Evolutionary conservation across 352 stramenopile species (phyloP), one percentile per base, ranked within the genome.

Genomic region (Globisporangium yorkense): DNA sequence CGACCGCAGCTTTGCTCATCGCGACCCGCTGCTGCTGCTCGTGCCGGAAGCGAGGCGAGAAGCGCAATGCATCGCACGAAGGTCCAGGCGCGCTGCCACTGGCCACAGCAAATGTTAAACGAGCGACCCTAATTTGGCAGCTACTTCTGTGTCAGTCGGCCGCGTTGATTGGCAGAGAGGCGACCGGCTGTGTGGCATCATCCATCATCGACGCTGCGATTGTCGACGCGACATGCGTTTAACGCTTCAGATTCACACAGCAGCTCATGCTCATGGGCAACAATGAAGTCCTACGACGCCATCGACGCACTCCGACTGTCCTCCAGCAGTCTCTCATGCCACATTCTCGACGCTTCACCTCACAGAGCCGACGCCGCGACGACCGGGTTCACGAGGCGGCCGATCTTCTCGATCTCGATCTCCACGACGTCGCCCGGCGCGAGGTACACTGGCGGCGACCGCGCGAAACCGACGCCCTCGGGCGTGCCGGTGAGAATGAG

Each of bases 401-500:
- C 92, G 58, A 97, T 97, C 35, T 68, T 63, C 52, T 97, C 83
- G 61, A 98, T 96, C 66, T 94, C 78, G 62, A 95, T 88, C 65
- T 97, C 88, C 40, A 97, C 84, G 45, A 92, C 74, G 62, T 98
- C 89, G 5, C 92, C 92, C 7, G 86, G 78, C 18, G 80, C 76
- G 16, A 98, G 64, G 62, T 76, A 98, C 41, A 96, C 62, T 0
- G 88, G 86, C 21, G 91, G 89, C 56, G 86, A 91, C 39, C 88
- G 74, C 61, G 89, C 90, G 48, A 91, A 89, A 60, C 89, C 89
- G 20, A 97, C 89, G 37, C 89, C 89, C 65, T 96, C 87, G 3
- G 89, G 88, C 0, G 89, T 97, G 41, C 89, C 89, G 12, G 89
- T 97, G 52, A 96, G 76, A 46, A 97, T 96, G 27, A 96, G 67